A percentile compares a stretch with the other conserved stretches of the same genome.
These are phyloP conservation scores for Falciphora oryzae DNA, from an alignment of 2,329 filamentous ascomycete species.

Conservation along the genomic window DNA sequence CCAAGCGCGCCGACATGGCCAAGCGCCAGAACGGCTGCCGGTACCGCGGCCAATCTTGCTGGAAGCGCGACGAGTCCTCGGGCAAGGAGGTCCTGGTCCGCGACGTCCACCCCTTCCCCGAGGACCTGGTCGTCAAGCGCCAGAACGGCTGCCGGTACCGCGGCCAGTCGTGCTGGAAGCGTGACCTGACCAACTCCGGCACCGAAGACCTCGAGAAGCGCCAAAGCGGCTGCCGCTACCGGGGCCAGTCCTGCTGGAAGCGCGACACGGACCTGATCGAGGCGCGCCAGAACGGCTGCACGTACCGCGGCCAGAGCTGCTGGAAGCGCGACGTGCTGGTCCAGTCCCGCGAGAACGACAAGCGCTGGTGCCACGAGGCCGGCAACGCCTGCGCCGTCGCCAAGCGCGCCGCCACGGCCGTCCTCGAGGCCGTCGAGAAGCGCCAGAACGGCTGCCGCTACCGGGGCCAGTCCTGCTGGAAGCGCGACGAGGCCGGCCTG, in stretches of 20 bases:
- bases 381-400: constrained; percentile 7
- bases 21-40: constrained; percentile 14
- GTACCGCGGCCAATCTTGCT: constrained; percentile 28
- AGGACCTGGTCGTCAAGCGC: constrained; percentile 13
- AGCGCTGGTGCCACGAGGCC: constrained; percentile 8
- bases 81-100: constrained; percentile 14
- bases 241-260: constrained; percentile 31
- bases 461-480: constrained; percentile 31
- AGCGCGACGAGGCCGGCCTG: constrained; percentile 16
- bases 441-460: constrained; percentile 14
- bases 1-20: constrained; percentile 11
- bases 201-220: constrained; percentile 11
- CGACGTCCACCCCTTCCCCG: neutral
- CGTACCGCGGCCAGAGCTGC: constrained; percentile 27
- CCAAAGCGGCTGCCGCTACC: constrained; percentile 14
- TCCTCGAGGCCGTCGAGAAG: constrained; percentile 13
- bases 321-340: constrained; percentile 16
- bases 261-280: constrained; percentile 15
- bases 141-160: constrained; percentile 14
- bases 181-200: constrained; percentile 10
- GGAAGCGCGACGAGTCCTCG: constrained; percentile 22
- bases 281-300: constrained; percentile 13
- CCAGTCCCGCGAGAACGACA: neutral
- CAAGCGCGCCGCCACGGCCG: constrained; percentile 9
- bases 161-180: constrained; percentile 31